Base-by-base conservation (phyloP, 805 yeast genomes). In the Helenozyma baotianmanensis region DNA sequence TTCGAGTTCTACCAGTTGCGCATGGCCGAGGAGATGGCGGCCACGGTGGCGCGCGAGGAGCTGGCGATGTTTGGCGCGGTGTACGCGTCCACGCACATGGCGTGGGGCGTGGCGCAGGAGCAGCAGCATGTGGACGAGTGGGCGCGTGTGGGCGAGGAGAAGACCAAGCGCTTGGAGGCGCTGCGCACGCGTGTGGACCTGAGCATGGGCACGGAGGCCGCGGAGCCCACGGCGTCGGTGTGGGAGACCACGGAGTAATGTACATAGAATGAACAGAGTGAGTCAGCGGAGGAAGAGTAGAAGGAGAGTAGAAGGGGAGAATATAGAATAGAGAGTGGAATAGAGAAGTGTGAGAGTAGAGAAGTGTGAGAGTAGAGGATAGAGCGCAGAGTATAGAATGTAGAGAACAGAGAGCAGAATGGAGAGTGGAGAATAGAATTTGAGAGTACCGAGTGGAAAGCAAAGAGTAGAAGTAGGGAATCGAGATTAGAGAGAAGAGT, bases 1-100 rank as follows among this genome's bases (percentile, higher is more conserved):
- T 78, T 75, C 44, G 97, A 92, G 60, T 92, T 86, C 55, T 92
- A 92, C 58, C 73, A 82, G 46, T 67, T 86, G 38, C 78, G 96
- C 53, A 85, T 88, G 71, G 78, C 82, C 39, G 82, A 84, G 52
- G 96, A 89, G 50, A 67, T 85, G 86, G 81, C 54, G 64, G 68
- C 52, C 74, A 75, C 53, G 70, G 64, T 90, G 2, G 74, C 85
- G 4, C 71, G 70, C 39, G 98, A 92, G 70, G 96, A 92, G 57
- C 76, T 87, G 7, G 70, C 68, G 36, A 81, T 92, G 95, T 78
- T 68, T 53, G 97, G 97, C 14, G 82, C 94, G 1, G 74, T 80
- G 7, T 85, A 69, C 58, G 76, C 76, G 24, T 64, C 72, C 23
- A 65, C 84, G 22, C 61, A 77, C 40, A 58, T 87, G 38, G 83